Evolutionary conservation across 768 basidiomycete genomes (phyloP).

Genomic region (Pilatotrama ljubarskyi): DNA sequence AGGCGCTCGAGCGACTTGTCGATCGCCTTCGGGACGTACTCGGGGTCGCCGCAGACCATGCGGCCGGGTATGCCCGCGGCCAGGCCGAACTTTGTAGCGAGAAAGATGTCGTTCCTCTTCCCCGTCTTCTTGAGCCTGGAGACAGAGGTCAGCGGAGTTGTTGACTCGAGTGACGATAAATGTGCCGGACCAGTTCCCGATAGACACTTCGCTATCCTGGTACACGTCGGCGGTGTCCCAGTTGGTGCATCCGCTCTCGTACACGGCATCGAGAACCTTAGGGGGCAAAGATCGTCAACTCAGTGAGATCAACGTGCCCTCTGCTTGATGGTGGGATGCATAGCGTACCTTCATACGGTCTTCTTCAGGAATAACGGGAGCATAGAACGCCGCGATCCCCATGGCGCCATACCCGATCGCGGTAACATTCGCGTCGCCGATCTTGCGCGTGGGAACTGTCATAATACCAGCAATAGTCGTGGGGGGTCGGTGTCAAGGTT

Average conservation of each 20-base stretch:
- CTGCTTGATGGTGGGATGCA: no score
- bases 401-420: conserved; percentile 63
- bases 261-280: conserved; percentile 44
- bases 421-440: conserved; percentile 46
- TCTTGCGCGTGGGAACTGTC: conserved; percentile 44
- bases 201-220: conserved; percentile 41
- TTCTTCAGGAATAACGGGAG: conserved; percentile 47
- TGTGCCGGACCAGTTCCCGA: conserved; percentile 44
- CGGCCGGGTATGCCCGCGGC: conserved; percentile 24
- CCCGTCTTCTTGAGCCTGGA: conserved; percentile 53
- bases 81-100: conserved; percentile 60
- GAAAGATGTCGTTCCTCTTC: conserved; percentile 53
- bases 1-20: conserved; percentile 42
- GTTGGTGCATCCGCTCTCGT: conserved; percentile 41
- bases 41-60: conserved; percentile 37
- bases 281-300: neutral
- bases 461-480: no score
- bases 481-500: no score
- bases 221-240: conserved; percentile 48
- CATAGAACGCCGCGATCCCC: conserved; percentile 54
- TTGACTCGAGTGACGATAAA: no score
- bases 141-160: no score
- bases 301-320: no score
- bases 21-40: conserved; percentile 41
- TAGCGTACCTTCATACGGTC: conserved; percentile 58